Base-by-base conservation (phyloP, 805 yeast genomes). In the Lipomyces chichibuensis region DNA sequence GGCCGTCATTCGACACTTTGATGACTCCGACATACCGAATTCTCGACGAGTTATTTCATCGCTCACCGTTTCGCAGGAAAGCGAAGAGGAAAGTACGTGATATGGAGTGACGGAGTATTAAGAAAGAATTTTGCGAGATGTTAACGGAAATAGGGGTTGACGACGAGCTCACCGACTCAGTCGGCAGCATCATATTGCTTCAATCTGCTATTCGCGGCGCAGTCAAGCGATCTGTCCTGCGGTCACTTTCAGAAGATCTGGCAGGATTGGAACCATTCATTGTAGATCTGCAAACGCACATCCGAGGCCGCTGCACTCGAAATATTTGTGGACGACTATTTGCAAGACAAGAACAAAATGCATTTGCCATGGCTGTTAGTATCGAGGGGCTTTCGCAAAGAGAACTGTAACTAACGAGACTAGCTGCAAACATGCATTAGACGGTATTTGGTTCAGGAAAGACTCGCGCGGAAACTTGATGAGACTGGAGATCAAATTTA, bases 1-100 rank as follows among this genome's bases (percentile, higher is more conserved):
- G 46, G 81, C 84, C 7, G 80, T 86, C 79, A 82, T 79, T 64
- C 77, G 78, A 43, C 82, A 83, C 54, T 78, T 82, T 43, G 78
- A 75, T n/a, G 75, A 77, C 32, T 77, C 74, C 23, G 65, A 66
- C 6, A 29, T 33, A 2, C 53, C 57, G 27, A 49, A 23, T 25
- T 55, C 60, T n/a, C 57, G 46, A 14, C 59, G 37, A 57, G 27
- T 60, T 55, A 25, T 14, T 13, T 4, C 32, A 46, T 17, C 49
- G n/a, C 43, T 2, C 13, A 57, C 29, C 3, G 62, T 49, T 2
- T 59, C 64, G 11, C 56, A 32, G 13, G 65, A 63, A 23, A 63
- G 59, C 8, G 69, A 67, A 35, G 67, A 62, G 8, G 60, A 60
- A 27, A 39, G 69, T 58, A 35, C 11, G 63, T 53, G 14, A 37